phyloP scores from a whole-genome alignment of 1,284 basidiomycete genomes.

The Irpex rosettiformis region DNA sequence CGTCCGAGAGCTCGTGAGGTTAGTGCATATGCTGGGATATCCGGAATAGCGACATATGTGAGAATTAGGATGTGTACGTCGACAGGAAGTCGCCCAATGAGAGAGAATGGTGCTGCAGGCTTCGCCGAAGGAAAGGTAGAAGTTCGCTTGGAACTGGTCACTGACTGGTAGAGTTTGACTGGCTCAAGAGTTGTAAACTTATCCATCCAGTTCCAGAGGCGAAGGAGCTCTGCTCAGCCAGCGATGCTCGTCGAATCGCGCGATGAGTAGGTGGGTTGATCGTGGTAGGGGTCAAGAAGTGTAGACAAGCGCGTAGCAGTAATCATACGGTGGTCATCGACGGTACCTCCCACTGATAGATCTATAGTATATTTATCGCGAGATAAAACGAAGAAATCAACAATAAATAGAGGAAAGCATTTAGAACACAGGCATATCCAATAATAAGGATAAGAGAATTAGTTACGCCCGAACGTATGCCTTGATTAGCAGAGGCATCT shows the following conservation, averaged over 20 bases:
- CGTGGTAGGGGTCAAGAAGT: background rate
- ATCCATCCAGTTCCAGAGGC: conserved; percentile 60
- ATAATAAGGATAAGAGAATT: too few relatives aligned
- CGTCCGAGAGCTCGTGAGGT: conserved; percentile 61
- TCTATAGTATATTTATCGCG: too few relatives aligned
- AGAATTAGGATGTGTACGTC: conserved; percentile 76
- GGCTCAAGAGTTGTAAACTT: conserved; percentile 77
- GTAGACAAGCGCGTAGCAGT: background rate
- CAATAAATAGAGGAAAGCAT: too few relatives aligned
- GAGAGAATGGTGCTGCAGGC: conserved; percentile 36
- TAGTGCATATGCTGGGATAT: conserved; percentile 73
- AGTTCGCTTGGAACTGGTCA: conserved; percentile 23
- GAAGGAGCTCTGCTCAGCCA: too few relatives aligned
- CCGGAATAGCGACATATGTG: conserved; percentile 69
- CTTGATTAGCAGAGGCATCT: conserved; percentile 23
- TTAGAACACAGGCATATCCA: background rate
- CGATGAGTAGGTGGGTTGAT: background rate
- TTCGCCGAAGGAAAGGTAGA: conserved; percentile 20
- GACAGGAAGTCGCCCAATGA: conserved; percentile 76
- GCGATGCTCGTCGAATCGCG: background rate
- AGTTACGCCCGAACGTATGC: conserved; percentile 11
- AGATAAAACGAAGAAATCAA: too few relatives aligned
- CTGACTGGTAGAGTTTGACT: conserved; percentile 56
- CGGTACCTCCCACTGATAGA: background rate
- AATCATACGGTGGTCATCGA: background rate